Evolutionary conservation across 805 yeast species (phyloP).

Genomic region (Candida oleophila): DNA sequence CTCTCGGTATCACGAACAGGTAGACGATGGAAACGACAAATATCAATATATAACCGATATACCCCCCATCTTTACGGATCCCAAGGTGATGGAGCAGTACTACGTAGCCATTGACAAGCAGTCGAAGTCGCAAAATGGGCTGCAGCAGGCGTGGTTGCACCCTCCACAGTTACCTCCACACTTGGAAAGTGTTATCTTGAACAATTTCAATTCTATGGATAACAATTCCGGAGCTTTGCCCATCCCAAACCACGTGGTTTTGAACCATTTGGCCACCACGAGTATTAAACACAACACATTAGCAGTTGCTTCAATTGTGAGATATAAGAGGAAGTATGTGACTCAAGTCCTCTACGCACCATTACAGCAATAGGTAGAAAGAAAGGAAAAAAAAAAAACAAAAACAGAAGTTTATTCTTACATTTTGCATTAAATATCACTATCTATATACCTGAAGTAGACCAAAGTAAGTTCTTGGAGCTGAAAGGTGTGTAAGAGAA

Average conservation of each 20-base stretch:
- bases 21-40: constrained; percentile 19
- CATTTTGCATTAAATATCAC: not conserved
- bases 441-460: not conserved
- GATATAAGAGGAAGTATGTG: constrained; percentile 85
- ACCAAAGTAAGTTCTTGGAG: not conserved
- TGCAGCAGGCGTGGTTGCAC: constrained; percentile 68
- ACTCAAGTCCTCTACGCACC: constrained; percentile 94
- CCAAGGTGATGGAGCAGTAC: constrained; percentile 84
- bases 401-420: not conserved
- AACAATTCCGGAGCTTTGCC: constrained; percentile 88
- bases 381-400: not conserved
- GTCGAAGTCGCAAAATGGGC: constrained; percentile 53
- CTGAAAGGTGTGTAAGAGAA: not conserved
- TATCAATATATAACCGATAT: constrained; percentile 61
- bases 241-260: constrained; percentile 91
- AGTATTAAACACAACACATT: constrained; percentile 90
- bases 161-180: constrained; percentile 98
- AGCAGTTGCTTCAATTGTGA: constrained; percentile 88
- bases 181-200: constrained; percentile 87
- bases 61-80: constrained; percentile 83
- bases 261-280: constrained; percentile 94
- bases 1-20: constrained; percentile 70
- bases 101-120: constrained; percentile 73
- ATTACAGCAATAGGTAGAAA: constrained; percentile 42
- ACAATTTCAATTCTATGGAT: constrained; percentile 60